These are phyloP conservation scores for Kuraishia molischiana DNA, from an alignment of 805 yeast genomes.

Conservation along the genomic window DNA sequence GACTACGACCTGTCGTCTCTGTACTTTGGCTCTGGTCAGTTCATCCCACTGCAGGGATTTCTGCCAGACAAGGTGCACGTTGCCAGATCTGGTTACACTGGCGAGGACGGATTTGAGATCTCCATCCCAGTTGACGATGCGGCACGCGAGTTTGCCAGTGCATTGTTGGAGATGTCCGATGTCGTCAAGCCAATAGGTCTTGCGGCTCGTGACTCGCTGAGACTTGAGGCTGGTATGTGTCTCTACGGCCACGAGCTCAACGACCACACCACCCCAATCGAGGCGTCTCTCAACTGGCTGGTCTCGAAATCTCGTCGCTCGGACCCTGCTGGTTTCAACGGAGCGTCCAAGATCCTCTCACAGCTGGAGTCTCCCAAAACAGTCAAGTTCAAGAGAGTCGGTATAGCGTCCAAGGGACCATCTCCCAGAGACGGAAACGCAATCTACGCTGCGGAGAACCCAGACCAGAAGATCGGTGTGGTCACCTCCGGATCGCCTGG, in stretches of 20 bases:
- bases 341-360: conserved; percentile 54
- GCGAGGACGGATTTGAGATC: conserved; percentile 96
- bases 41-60: conserved; percentile 31
- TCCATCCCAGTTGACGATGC: conserved; percentile 52
- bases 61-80: conserved; percentile 48
- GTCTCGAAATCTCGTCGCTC: conserved; percentile 72
- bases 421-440: conserved; percentile 81
- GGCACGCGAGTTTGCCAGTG: conserved; percentile 52
- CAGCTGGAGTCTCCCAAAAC: conserved; percentile 60
- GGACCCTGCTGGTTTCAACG: conserved; percentile 54
- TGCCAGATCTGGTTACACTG: conserved; percentile 96
- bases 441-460: conserved; percentile 45
- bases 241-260: conserved; percentile 87
- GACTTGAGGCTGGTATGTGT: conserved; percentile 98
- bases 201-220: conserved; percentile 95
- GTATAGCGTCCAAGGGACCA: conserved; percentile 71
- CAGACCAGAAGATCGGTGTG: conserved; percentile 42
- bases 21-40: conserved; percentile 64
- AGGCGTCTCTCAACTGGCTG: conserved; percentile 85
- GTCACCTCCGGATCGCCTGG: conserved; percentile 52
- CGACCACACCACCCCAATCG: conserved; percentile 76
- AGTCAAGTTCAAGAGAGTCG: conserved; percentile 58
- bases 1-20: conserved; percentile 46
- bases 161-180: conserved; percentile 41
- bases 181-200: conserved; percentile 81